Conservation (phyloP, 2,329 filamentous ascomycete genomes). For the Xylariaceae sp. region DNA sequence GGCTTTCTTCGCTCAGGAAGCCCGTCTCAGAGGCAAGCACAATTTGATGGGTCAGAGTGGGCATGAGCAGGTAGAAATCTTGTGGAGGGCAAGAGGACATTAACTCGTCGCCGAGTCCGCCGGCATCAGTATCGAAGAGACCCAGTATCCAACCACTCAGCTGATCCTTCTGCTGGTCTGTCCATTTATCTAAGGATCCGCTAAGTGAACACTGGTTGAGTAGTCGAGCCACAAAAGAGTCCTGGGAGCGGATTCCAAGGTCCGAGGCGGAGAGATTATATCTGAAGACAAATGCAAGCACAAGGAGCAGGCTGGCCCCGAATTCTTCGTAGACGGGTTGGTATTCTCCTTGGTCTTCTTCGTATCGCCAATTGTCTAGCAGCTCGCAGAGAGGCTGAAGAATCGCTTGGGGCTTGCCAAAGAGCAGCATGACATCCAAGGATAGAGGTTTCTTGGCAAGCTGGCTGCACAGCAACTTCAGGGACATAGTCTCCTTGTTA, state of each 20-base stretch:
- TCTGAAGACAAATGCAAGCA: constrained; percentile 67
- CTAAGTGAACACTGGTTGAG: constrained; percentile 52
- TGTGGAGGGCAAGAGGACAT: constrained; percentile 78
- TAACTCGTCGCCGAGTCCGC: constrained; percentile 68
- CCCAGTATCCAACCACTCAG: constrained; percentile 70
- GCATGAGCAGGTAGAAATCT: constrained; percentile 72
- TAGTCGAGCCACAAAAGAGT: constrained; percentile 63
- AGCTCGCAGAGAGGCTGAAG: constrained; percentile 67
- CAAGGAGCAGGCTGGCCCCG: constrained; percentile 64
- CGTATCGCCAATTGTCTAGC: constrained; percentile 72
- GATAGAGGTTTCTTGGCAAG: constrained; percentile 65
- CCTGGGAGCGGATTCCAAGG: constrained; percentile 49
- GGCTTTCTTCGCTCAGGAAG: constrained; percentile 57
- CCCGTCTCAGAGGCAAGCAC: constrained; percentile 61
- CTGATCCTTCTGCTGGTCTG: constrained; percentile 56
- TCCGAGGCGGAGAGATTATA: constrained; percentile 61
- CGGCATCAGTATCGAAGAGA: constrained; percentile 66
- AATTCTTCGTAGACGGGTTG: constrained; percentile 85
- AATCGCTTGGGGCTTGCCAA: constrained; percentile 62
- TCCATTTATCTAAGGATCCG: constrained; percentile 51
- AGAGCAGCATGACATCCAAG: constrained; percentile 69
- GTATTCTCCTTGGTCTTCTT: constrained; percentile 77
- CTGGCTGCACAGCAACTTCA: constrained; percentile 66
- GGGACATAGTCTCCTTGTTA: constrained; percentile 70
- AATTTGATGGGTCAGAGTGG: constrained; percentile 69